Evolutionary conservation across 2,329 filamentous ascomycete genomes (phyloP).

Genomic region (Tolypocladium guangdongense): DNA sequence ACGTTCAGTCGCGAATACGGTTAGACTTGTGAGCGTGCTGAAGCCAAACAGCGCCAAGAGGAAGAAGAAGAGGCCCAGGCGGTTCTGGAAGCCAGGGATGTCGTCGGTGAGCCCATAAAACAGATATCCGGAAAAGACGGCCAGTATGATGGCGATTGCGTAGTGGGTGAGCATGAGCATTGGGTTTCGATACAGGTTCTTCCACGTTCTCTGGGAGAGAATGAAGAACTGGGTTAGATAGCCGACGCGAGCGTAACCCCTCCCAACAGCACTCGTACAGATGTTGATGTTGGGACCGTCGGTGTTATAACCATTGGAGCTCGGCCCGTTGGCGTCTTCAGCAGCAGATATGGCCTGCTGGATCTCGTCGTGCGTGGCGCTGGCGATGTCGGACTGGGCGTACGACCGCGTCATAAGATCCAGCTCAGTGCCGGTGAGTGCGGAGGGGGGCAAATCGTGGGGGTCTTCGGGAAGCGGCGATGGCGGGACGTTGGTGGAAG

Average conservation of each 20-base stretch:
- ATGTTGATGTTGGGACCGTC: slow-evolving; percentile 39
- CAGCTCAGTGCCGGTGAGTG: slow-evolving; percentile 60
- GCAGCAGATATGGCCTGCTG: slow-evolving; percentile 54
- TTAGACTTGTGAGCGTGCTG: slow-evolving; percentile 86
- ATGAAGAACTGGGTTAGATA: slow-evolving; percentile 77
- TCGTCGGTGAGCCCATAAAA: slow-evolving; percentile 96
- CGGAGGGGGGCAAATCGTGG: slow-evolving; percentile 49
- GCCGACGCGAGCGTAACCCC: slow-evolving; percentile 73
- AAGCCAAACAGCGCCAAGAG: slow-evolving; percentile 92
- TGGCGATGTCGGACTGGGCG: slow-evolving; percentile 64
- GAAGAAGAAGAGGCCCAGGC: slow-evolving; percentile 96
- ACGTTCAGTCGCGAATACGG: slow-evolving; percentile 84
- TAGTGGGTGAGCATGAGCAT: slow-evolving; percentile 99
- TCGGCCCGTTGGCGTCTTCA: slow-evolving; percentile 52
- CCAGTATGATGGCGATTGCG: slow-evolving; percentile 88
- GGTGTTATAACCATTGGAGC: slow-evolving; percentile 39
- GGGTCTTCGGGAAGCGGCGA: slow-evolving; percentile 59
- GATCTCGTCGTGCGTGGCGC: slow-evolving; percentile 68
- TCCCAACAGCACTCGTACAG: slow-evolving; percentile 51
- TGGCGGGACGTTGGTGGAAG: slow-evolving; percentile 28
- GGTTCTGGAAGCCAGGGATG: slow-evolving; percentile 95
- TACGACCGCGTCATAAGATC: slow-evolving; percentile 73
- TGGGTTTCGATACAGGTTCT: slow-evolving; percentile 92
- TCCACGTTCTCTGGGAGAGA: slow-evolving; percentile 85
- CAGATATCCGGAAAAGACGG: slow-evolving; percentile 86